Percentiles rank a stretch among this genome's conserved stretches.
phyloP scores from a whole-genome alignment of 345 rosid species.

The Linum usitatissimum region DNA sequence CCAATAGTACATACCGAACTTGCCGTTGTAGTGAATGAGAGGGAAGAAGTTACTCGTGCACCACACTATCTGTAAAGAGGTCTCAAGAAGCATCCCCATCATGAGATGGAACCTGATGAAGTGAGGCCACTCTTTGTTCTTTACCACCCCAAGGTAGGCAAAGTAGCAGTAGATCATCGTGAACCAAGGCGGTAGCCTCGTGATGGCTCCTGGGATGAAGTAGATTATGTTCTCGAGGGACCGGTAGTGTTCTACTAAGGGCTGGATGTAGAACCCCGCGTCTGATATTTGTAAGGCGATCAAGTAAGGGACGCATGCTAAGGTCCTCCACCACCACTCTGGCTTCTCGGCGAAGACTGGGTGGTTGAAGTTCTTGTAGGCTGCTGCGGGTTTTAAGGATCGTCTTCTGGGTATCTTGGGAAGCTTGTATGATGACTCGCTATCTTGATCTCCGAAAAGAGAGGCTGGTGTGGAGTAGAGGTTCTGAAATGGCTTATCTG shows the following conservation, averaged over 20 bases:
- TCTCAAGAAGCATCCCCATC: slow-evolving; percentile 84
- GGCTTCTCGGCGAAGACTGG: slow-evolving; percentile 47
- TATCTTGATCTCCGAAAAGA: slow-evolving; percentile 10
- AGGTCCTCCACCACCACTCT: slow-evolving; percentile 81
- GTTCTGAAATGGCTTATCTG: slow-evolving; percentile 11
- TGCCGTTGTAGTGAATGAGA: slow-evolving; percentile 57
- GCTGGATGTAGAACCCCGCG: slow-evolving; percentile 53
- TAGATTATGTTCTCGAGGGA: slow-evolving; percentile 40
- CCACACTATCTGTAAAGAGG: slow-evolving; percentile 56
- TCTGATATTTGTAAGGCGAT: slow-evolving; percentile 71
- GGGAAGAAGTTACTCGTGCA: slow-evolving; percentile 61
- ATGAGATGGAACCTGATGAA: slow-evolving; percentile 75
- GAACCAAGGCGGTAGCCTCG: slow-evolving; percentile 67
- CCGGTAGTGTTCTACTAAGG: slow-evolving; percentile 45
- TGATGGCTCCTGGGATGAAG: slow-evolving; percentile 61
- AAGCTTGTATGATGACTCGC: neutral
- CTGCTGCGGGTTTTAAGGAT: slow-evolving; percentile 7
- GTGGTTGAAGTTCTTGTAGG: slow-evolving; percentile 29
- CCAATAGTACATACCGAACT: slow-evolving; percentile 61
- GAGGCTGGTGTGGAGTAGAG: slow-evolving; percentile 7
- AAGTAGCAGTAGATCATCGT: slow-evolving; percentile 50
- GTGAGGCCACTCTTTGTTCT: slow-evolving; percentile 63
- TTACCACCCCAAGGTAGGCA: slow-evolving; percentile 48
- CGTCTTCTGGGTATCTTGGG: slow-evolving; percentile 5
- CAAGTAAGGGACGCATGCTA: slow-evolving; percentile 63